These are phyloP conservation scores for Cubamyces sp. DNA, from an alignment of 768 basidiomycete genomes.

Conservation along the genomic window DNA sequence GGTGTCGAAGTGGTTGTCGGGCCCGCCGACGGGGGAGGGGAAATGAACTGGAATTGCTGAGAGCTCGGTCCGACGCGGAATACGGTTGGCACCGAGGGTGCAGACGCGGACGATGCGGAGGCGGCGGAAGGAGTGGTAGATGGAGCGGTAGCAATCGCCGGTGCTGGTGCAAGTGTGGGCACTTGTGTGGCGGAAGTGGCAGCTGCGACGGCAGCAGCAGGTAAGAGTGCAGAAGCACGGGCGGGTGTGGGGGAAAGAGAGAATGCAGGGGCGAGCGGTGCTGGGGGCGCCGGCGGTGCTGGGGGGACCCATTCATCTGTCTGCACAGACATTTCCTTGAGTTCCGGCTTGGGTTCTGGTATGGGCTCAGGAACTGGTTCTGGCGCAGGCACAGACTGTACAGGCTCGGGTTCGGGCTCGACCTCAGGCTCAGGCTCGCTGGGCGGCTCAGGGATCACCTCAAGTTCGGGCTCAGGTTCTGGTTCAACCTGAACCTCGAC, in stretches of 20 bases:
- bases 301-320: constrained; percentile 71
- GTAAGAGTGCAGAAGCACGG: not conserved
- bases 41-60: constrained; percentile 71
- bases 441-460: constrained; percentile 24
- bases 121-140: constrained; percentile 55
- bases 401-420: constrained; percentile 22
- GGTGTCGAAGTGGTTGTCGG: constrained; percentile 39
- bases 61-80: constrained; percentile 62
- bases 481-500: constrained; percentile 15
- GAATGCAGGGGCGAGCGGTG: constrained; percentile 33
- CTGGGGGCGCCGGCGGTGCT: constrained; percentile 40
- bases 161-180: no score
- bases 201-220: constrained; percentile 47
- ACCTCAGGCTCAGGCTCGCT: constrained; percentile 4
- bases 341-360: constrained; percentile 57
- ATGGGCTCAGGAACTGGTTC: constrained; percentile 33
- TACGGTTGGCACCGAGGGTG: constrained; percentile 39
- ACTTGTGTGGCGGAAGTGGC: constrained; percentile 35
- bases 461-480: constrained; percentile 17
- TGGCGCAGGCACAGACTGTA: constrained; percentile 33
- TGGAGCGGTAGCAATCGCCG: no score
- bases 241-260: constrained; percentile 35
- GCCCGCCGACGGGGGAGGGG: constrained; percentile 49
- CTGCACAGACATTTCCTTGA: constrained; percentile 77
- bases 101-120: constrained; percentile 39